Evolutionary conservation across 176 grass and related monocot species (phyloP), one percentile per base, ranked within the genome.

Genomic region (Triticum urartu): DNA sequence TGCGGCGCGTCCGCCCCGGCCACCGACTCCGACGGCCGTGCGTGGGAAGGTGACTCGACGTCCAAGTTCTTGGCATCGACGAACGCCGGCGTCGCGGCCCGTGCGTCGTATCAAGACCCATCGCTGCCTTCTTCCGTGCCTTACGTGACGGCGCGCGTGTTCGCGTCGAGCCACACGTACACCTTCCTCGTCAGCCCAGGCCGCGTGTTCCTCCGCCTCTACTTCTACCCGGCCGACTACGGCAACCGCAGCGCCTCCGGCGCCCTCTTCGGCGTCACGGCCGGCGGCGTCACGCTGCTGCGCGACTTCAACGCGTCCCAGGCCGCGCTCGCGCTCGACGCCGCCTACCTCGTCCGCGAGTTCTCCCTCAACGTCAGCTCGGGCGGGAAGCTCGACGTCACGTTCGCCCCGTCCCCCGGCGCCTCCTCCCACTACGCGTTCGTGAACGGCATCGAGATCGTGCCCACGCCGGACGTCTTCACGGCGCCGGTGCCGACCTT

Each of bases 211-310:
- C 63, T 97, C 36, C 89, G 94, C 59, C 88, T 94, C 83, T 87
- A 86, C 87, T 97, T 97, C 81, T 91, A 97, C 69, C 89, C 94
- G 60, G 11, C 88, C 13, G 13, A 22, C 43, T 97, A 94, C 56
- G 87, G 77, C 71, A 75, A 0, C 71, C 85, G 2, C 40, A 13
- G 0, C 5, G 78, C 86, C 2, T 62, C 83, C 1, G 86, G 85
- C 40, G 81, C 86, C 4, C 64, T 85, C 42, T 94, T 97, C 80
- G 79, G 83, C 32, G 83, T 81, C 70, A 33, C 70, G 0, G 76
- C 92, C 1, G 79, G 77, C 36, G 89, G 86, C 68, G 47, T 78
- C 24, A 84, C 83, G 21, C 88, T 90, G 25, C 63, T 90, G 15
- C 62, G 12, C 1, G 52, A 54, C 84, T 86, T 90, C 88, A 90